These are phyloP conservation scores for Scopulariopsis brevicaulis DNA, from an alignment of 2,329 filamentous ascomycete species.

Conservation along the genomic window DNA sequence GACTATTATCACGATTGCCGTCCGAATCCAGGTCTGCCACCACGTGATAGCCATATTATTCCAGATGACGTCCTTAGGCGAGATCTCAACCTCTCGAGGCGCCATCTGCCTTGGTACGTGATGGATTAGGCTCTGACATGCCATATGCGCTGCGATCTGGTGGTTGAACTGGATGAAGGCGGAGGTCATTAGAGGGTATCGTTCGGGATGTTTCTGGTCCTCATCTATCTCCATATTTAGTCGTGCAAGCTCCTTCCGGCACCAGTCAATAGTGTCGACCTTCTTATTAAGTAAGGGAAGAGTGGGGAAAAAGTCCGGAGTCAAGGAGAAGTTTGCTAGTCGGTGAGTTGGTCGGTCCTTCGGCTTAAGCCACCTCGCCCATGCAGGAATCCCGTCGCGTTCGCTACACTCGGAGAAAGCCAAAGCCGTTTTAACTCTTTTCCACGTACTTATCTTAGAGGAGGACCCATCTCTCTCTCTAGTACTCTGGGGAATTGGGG, in stretches of 20 bases:
- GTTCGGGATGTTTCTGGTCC: slow-evolving; percentile 76
- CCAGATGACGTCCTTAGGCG: slow-evolving; percentile 88
- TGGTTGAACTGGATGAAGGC: slow-evolving; percentile 99
- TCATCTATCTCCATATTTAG: slow-evolving; percentile 86
- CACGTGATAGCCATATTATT: slow-evolving; percentile 93
- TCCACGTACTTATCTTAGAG: slow-evolving; percentile 30
- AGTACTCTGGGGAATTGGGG: slow-evolving; percentile 47
- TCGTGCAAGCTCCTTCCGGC: slow-evolving; percentile 75
- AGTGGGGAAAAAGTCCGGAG: slow-evolving; percentile 58
- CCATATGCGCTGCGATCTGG: slow-evolving; percentile 96
- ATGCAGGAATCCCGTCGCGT: slow-evolving; percentile 49
- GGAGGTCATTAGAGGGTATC: slow-evolving; percentile 86
- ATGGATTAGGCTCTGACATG: slow-evolving; percentile 82
- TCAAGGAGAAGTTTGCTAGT: slow-evolving; percentile 47
- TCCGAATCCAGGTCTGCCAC: slow-evolving; percentile 80
- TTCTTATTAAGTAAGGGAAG: slow-evolving; percentile 77
- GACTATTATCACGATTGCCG: slow-evolving; percentile 49
- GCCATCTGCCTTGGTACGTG: slow-evolving; percentile 91
- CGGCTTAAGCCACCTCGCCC: slow-evolving; percentile 72
- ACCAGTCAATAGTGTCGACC: slow-evolving; percentile 90
- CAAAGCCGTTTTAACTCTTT: slow-evolving; percentile 35
- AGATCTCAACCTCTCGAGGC: slow-evolving; percentile 84
- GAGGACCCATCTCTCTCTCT: slow-evolving; percentile 23
- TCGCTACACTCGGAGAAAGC: slow-evolving; percentile 37
- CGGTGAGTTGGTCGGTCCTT: slow-evolving; percentile 80